These are phyloP conservation scores for Parastagonospora avenae DNA, from an alignment of 2,329 filamentous ascomycete genomes.

Conservation along the genomic window DNA sequence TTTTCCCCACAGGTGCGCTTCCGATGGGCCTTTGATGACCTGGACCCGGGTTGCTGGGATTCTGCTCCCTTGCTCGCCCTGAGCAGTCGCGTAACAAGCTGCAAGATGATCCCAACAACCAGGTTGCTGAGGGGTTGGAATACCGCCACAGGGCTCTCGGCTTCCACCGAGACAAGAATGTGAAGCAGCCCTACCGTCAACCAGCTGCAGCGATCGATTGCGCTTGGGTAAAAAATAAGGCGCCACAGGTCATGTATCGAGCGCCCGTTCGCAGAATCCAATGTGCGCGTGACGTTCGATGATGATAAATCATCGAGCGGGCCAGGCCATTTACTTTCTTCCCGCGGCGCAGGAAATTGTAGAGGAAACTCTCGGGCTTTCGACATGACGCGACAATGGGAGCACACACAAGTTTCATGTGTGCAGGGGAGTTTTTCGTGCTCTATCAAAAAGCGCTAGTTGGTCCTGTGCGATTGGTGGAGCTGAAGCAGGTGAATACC, in stretches of 20 bases:
- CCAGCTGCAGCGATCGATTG: not conserved
- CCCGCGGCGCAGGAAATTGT: not conserved
- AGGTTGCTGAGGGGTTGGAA: conserved; percentile 27
- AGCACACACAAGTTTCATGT: conserved; percentile 6
- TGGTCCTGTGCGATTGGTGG: conserved; percentile 1
- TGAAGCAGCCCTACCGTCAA: conserved; percentile 5
- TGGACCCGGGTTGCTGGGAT: conserved; percentile 32
- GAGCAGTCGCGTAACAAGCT: conserved; percentile 26
- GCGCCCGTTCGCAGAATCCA: not conserved
- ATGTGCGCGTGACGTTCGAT: not conserved
- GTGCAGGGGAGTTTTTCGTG: conserved; percentile 3
- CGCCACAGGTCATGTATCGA: not conserved
- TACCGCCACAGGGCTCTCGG: conserved; percentile 27
- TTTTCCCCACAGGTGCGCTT: conserved; percentile 30
- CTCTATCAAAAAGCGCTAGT: not conserved
- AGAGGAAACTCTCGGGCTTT: not conserved
- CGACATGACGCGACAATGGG: not conserved
- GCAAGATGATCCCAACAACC: conserved; percentile 37
- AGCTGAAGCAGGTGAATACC: conserved; percentile 30
- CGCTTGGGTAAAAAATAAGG: not conserved
- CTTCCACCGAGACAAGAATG: conserved; percentile 31
- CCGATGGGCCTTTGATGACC: conserved; percentile 33
- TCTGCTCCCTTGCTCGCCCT: conserved; percentile 32
- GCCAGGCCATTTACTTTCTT: not conserved
- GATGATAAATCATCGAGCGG: too few relatives aligned